Evolutionary conservation across 768 basidiomycete species (phyloP).

Genomic region (Pisolithus tinctorius): DNA sequence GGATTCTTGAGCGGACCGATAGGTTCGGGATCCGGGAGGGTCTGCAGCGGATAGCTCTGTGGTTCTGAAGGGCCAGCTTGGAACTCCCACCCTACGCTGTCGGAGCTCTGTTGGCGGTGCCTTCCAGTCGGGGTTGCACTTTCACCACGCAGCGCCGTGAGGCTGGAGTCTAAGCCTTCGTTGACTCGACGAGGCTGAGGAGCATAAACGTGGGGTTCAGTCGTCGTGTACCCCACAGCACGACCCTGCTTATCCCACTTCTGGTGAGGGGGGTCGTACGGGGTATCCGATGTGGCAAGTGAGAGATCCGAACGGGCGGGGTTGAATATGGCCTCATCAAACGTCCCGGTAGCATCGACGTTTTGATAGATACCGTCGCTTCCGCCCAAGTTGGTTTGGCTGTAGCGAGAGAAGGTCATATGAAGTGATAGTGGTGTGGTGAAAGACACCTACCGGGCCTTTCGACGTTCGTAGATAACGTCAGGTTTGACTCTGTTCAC

Average conservation of each 20-base stretch:
- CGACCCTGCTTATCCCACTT: constrained; percentile 46
- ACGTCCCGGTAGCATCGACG: constrained; percentile 22
- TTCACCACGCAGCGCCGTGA: constrained; percentile 7
- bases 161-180: constrained; percentile 9
- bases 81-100: constrained; percentile 26
- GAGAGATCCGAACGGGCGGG: constrained; percentile 35
- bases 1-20: constrained; percentile 18
- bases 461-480: constrained; percentile 64
- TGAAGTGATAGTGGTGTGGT: background rate
- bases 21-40: constrained; percentile 10
- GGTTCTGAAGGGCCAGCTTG: constrained; percentile 20
- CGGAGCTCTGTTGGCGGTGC: constrained; percentile 23
- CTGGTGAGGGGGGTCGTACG: constrained; percentile 33
- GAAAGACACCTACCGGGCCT: constrained; percentile 47
- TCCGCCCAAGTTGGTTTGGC: constrained; percentile 47
- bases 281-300: constrained; percentile 29
- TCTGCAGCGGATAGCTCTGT: constrained; percentile 18
- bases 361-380: constrained; percentile 25
- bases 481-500: constrained; percentile 64
- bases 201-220: constrained; percentile 41
- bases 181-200: constrained; percentile 39
- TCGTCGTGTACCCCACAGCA: constrained; percentile 39
- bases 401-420: constrained; percentile 17
- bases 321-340: constrained; percentile 29
- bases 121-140: constrained; percentile 8